phyloP scores from a whole-genome alignment of 495 filamentous ascomycete genomes.

The Neurospora africana region DNA sequence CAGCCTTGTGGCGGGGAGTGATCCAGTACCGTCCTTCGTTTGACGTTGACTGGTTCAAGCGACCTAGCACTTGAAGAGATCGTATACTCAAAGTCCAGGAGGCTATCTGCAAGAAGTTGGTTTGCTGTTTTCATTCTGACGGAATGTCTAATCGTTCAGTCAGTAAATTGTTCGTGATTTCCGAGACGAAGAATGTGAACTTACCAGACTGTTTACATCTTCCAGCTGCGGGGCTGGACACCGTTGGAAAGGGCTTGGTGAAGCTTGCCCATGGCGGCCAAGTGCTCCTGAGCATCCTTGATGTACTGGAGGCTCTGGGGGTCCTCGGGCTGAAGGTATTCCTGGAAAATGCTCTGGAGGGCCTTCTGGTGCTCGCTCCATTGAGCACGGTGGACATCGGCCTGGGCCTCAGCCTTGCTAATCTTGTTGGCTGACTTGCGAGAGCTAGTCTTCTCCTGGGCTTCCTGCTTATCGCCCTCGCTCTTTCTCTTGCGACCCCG shows the following conservation, averaged over 20 bases:
- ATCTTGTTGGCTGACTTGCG: slow-evolving; percentile 31
- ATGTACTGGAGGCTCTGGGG: slow-evolving; percentile 32
- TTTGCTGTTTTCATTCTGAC: neutral
- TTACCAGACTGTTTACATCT: slow-evolving; percentile 2
- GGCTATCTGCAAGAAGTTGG: slow-evolving; percentile 10
- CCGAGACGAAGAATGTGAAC: neutral
- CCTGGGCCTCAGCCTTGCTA: slow-evolving; percentile 14
- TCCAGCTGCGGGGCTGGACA: neutral
- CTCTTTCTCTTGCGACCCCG: slow-evolving; percentile 41
- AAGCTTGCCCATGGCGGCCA: slow-evolving; percentile 33
- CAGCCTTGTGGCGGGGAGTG: neutral
- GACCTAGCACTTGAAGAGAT: neutral
- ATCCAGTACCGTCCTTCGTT: neutral
- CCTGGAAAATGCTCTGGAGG: slow-evolving; percentile 31
- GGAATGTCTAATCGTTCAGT: neutral
- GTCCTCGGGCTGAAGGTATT: slow-evolving; percentile 35
- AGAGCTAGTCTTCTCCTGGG: slow-evolving; percentile 26
- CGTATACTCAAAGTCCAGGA: neutral
- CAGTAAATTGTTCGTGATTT: neutral
- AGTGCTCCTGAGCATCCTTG: slow-evolving; percentile 32
- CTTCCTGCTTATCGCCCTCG: slow-evolving; percentile 27
- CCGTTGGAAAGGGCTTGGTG: slow-evolving; percentile 3
- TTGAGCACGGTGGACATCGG: slow-evolving; percentile 28
- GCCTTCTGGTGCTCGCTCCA: slow-evolving; percentile 40
- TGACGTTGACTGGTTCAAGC: neutral